These are phyloP conservation scores for Fraxinus quadrangulata DNA, from an alignment of 257 asterid species.

Conservation along the genomic window DNA sequence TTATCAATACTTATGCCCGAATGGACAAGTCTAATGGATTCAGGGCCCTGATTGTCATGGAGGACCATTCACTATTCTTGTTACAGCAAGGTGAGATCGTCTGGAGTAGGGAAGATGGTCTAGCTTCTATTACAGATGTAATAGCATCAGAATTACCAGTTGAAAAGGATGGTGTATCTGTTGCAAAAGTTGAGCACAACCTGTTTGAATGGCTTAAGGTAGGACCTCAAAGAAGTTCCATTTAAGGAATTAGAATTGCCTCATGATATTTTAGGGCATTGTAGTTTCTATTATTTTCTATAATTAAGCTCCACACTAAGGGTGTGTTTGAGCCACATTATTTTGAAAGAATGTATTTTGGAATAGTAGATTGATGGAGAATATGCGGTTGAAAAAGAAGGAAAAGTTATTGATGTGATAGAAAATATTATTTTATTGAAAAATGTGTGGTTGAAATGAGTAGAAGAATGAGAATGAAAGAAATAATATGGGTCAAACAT, in stretches of 20 bases:
- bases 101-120: constrained; percentile 95
- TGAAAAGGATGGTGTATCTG: constrained; percentile 88
- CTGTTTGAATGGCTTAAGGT: constrained; percentile 98
- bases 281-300: constrained; percentile 8
- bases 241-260: constrained; percentile 4
- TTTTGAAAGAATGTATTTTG: too few relatives aligned
- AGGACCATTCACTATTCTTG: constrained; percentile 83
- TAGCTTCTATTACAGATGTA: constrained; percentile 89
- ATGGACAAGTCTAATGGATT: constrained; percentile 89
- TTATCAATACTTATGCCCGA: constrained; percentile 75
- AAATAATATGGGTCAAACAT: too few relatives aligned
- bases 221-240: constrained; percentile 21
- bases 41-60: constrained; percentile 95
- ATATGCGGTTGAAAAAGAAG: too few relatives aligned
- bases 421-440: too few relatives aligned
- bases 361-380: too few relatives aligned
- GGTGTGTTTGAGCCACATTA: too few relatives aligned
- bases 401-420: too few relatives aligned
- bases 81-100: constrained; percentile 91
- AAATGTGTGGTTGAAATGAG: too few relatives aligned
- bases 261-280: constrained; percentile 20
- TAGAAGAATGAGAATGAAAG: too few relatives aligned
- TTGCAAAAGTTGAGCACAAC: constrained; percentile 90
- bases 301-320: constrained; percentile 13
- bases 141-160: constrained; percentile 86